Evolutionary conservation across 495 filamentous ascomycete species (phyloP).

Genomic region (Neurospora intermedia): DNA sequence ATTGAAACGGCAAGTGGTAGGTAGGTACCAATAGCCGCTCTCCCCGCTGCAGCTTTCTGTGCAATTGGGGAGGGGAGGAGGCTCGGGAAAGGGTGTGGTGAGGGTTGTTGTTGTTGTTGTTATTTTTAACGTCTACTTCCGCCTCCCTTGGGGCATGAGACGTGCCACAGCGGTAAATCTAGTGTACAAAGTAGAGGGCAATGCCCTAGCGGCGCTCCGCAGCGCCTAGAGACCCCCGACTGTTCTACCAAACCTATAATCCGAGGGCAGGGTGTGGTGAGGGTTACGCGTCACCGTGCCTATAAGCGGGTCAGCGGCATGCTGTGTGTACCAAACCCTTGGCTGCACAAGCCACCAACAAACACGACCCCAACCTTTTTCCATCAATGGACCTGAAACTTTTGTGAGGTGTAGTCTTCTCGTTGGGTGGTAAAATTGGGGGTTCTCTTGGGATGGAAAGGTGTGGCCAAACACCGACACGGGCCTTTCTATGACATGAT

Average conservation of each 20-base stretch:
- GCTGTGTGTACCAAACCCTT: not conserved
- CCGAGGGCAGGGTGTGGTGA: not conserved
- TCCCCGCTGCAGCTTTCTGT: not conserved
- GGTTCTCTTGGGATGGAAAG: not conserved
- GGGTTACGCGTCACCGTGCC: not conserved
- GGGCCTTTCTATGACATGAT: not conserved
- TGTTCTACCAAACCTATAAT: too few species aligned
- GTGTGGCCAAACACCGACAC: not conserved
- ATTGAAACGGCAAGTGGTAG: not conserved
- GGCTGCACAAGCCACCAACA: not conserved
- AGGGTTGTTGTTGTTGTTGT: too few species aligned
- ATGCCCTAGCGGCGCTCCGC: too few species aligned
- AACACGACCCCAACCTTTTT: not conserved
- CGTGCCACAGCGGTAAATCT: too few species aligned
- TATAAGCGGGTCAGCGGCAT: not conserved
- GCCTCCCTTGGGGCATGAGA: too few species aligned
- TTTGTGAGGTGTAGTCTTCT: not conserved
- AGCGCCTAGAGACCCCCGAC: too few species aligned
- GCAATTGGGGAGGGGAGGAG: not conserved
- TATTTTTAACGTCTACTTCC: too few species aligned
- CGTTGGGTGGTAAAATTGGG: not conserved
- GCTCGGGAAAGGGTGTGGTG: not conserved
- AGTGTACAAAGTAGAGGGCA: too few species aligned
- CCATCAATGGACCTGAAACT: not conserved
- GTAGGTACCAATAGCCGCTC: not conserved